Evolutionary conservation across 2,329 filamentous ascomycete species (phyloP).

Genomic region (Blumeria hordei): DNA sequence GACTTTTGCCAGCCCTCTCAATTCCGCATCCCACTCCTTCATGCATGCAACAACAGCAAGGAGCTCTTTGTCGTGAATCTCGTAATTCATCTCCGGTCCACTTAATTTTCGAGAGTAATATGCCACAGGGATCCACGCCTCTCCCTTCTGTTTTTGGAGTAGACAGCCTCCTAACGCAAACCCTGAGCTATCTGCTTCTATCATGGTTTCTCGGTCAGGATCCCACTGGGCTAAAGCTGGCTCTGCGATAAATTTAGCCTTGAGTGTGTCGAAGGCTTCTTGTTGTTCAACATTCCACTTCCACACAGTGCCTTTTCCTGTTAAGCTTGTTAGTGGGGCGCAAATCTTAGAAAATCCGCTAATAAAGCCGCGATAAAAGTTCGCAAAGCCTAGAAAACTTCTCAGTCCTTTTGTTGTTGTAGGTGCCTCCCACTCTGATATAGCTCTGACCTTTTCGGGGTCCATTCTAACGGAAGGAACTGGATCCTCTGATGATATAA

Average conservation of each 20-base stretch:
- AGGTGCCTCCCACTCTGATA: not conserved
- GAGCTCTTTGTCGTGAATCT: conserved; percentile 1
- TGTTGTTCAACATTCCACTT: not conserved
- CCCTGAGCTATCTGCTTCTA: not conserved
- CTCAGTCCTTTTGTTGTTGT: not conserved
- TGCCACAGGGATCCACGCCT: not conserved
- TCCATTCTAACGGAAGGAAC: not conserved
- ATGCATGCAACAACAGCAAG: not conserved
- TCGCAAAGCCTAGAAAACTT: not conserved
- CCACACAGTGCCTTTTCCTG: not conserved
- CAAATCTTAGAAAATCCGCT: not conserved
- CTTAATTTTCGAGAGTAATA: not conserved
- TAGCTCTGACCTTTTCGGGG: not conserved
- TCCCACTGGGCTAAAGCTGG: not conserved
- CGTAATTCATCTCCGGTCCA: not conserved
- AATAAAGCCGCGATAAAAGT: not conserved
- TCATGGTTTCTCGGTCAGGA: not conserved
- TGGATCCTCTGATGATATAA: not conserved
- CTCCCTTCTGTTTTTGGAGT: not conserved
- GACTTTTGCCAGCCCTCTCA: not conserved
- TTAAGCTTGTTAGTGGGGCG: not conserved
- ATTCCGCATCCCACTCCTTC: not conserved
- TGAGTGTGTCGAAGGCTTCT: not conserved
- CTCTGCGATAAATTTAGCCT: not conserved
- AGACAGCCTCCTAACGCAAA: not conserved